Evolutionary conservation across 176 grass and related monocot genomes (phyloP).

Genomic region (Tillandsia leiboldiana): DNA sequence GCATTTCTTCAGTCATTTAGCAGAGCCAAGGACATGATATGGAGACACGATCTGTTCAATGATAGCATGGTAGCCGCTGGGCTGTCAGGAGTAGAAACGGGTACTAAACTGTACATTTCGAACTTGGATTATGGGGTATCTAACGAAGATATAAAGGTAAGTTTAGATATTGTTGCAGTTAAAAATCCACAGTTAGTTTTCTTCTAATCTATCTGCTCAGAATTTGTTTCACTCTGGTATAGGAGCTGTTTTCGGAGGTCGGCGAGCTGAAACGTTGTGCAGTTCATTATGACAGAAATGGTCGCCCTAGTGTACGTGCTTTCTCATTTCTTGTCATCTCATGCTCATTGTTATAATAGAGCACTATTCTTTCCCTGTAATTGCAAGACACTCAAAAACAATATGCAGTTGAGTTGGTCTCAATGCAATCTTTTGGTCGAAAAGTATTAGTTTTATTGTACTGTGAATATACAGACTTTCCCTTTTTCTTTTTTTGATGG

Average conservation of each 20-base stretch:
- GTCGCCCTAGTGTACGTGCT: conserved; percentile 60
- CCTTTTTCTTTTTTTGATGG: no score
- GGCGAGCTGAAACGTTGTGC: conserved; percentile 82
- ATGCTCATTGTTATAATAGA: not conserved
- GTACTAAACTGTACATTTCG: conserved; percentile 92
- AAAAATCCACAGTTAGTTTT: conserved; percentile 6
- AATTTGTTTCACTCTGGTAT: conserved; percentile 29
- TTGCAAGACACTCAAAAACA: no score
- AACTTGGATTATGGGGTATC: conserved; percentile 95
- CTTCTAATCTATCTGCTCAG: not conserved
- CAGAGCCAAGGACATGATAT: conserved; percentile 65
- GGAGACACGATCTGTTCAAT: conserved; percentile 82
- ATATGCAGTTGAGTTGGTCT: no score
- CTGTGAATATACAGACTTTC: no score
- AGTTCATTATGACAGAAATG: conserved; percentile 92
- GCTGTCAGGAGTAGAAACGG: conserved; percentile 65
- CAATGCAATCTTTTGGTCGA: no score
- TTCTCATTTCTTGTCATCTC: not conserved
- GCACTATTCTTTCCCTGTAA: not conserved
- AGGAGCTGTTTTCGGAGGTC: conserved; percentile 93
- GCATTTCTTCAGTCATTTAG: conserved; percentile 94
- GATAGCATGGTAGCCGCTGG: conserved; percentile 60
- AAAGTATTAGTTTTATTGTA: no score
- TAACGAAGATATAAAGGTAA: conserved; percentile 87
- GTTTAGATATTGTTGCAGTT: conserved; percentile 20